phyloP scores from a whole-genome alignment of 1,284 basidiomycete genomes.

The Ustilago loliicola region DNA sequence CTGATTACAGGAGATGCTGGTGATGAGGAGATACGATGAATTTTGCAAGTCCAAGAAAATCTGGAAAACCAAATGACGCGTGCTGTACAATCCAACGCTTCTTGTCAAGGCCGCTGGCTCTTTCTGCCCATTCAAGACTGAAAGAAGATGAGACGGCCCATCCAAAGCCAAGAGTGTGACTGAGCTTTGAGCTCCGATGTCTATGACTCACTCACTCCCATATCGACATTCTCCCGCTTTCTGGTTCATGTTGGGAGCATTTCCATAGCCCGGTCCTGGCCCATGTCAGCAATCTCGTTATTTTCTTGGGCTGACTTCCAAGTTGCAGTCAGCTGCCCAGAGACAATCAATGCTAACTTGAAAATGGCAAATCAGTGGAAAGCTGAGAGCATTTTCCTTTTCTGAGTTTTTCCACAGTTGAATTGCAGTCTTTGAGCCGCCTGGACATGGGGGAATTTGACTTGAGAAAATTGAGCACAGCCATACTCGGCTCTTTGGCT shows the following conservation, averaged over 20 bases:
- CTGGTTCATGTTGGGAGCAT: neutral
- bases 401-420: neutral
- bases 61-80: too few species aligned
- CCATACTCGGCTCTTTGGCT: constrained; percentile 1
- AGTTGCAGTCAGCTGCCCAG: neutral
- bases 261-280: neutral
- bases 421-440: too few species aligned
- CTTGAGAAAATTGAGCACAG: neutral
- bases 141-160: too few species aligned
- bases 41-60: too few species aligned
- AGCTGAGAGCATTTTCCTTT: neutral
- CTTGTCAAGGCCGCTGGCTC: too few species aligned
- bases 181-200: neutral
- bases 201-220: neutral
- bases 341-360: neutral
- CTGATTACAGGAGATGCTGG: too few species aligned
- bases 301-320: neutral
- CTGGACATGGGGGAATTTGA: neutral
- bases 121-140: too few species aligned
- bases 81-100: too few species aligned
- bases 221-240: neutral
- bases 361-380: neutral
- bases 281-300: neutral
- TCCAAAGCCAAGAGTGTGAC: too few species aligned
- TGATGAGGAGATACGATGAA: too few species aligned